Evolutionary conservation across 805 yeast species (phyloP).

Genomic region (Pichia nanzhaoensis): DNA sequence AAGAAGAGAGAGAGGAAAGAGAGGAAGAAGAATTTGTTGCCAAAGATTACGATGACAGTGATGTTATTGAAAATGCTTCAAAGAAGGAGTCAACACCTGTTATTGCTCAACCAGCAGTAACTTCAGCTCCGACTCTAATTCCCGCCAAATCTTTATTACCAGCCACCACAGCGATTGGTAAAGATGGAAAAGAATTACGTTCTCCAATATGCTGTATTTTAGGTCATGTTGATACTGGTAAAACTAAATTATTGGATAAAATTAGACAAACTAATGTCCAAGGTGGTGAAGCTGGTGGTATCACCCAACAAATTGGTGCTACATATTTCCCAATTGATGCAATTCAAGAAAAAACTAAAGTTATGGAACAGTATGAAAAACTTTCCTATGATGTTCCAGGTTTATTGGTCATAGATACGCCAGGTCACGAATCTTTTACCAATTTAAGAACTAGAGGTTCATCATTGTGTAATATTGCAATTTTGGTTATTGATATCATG

Average conservation of each 20-base stretch:
- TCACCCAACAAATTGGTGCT: slow-evolving; percentile 99
- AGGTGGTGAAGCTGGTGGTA: slow-evolving; percentile 99
- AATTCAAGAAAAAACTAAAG: slow-evolving; percentile 82
- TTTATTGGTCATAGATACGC: slow-evolving; percentile 92
- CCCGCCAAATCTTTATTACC: slow-evolving; percentile 22
- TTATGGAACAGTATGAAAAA: slow-evolving; percentile 81
- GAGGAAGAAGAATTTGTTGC: slow-evolving; percentile 28
- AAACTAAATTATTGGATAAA: slow-evolving; percentile 92
- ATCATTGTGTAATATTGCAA: slow-evolving; percentile 97
- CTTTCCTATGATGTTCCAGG: slow-evolving; percentile 94
- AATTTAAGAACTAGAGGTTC: slow-evolving; percentile 98
- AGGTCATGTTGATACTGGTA: slow-evolving; percentile 99
- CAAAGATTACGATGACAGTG: slow-evolving; percentile 26
- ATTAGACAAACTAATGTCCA: slow-evolving; percentile 98
- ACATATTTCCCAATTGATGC: slow-evolving; percentile 98
- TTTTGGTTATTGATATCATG: slow-evolving; percentile 96
- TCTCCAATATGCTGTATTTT: slow-evolving; percentile 98
- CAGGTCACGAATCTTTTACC: slow-evolving; percentile 99
- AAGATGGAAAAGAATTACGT: slow-evolving; percentile 54
- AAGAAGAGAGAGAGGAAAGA: slow-evolving; percentile 29
- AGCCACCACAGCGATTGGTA: slow-evolving; percentile 17
- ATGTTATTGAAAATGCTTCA: slow-evolving; percentile 22
- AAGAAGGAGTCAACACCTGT: neutral
- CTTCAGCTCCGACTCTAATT: slow-evolving; percentile 16
- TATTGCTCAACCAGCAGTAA: slow-evolving; percentile 24